Percentiles rank a stretch among this genome's conserved stretches.
These are phyloP conservation scores for Phytopythium kandeliae DNA, from an alignment of 352 stramenopile species.

Conservation along the genomic window DNA sequence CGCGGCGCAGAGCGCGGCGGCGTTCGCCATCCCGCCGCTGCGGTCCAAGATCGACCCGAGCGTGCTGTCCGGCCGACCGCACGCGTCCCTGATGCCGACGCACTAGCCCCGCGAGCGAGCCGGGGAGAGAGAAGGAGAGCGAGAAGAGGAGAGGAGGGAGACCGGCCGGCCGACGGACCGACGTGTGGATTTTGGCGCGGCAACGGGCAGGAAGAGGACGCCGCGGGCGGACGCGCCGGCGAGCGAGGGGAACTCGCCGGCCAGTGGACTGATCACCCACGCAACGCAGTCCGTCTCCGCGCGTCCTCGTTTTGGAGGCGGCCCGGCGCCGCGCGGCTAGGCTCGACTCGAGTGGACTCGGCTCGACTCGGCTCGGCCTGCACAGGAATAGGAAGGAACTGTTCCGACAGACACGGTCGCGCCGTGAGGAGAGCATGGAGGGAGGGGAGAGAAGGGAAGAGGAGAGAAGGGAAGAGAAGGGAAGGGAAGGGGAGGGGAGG, in stretches of 20 bases:
- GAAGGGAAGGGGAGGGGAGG: too few species aligned
- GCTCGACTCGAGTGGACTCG: too few species aligned
- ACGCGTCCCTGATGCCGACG: constrained; percentile 40
- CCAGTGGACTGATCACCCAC: constrained; percentile 10
- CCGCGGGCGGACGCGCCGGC: constrained; percentile 4
- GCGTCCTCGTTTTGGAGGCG: constrained; percentile 21
- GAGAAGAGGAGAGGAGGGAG: not conserved
- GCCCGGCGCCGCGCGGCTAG: too few species aligned
- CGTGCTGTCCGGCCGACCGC: constrained; percentile 37
- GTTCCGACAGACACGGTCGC: not conserved
- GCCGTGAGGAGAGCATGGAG: not conserved
- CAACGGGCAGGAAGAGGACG: constrained; percentile 11
- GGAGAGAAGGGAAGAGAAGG: too few species aligned
- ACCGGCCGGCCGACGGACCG: not conserved
- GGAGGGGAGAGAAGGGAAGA: not conserved
- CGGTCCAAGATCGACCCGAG: constrained; percentile 75
- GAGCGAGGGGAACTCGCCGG: constrained; percentile 40
- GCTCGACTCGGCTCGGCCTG: too few species aligned
- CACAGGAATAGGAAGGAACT: constrained; percentile 2
- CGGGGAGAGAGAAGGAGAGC: too few species aligned
- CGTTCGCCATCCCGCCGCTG: constrained; percentile 64
- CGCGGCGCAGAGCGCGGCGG: constrained; percentile 20
- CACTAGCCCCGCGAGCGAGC: too few species aligned
- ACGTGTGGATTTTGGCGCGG: constrained; percentile 24
- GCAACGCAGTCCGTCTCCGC: not conserved